Base-by-base conservation (phyloP, 805 yeast species). In the Yarrowia alimentaria region DNA sequence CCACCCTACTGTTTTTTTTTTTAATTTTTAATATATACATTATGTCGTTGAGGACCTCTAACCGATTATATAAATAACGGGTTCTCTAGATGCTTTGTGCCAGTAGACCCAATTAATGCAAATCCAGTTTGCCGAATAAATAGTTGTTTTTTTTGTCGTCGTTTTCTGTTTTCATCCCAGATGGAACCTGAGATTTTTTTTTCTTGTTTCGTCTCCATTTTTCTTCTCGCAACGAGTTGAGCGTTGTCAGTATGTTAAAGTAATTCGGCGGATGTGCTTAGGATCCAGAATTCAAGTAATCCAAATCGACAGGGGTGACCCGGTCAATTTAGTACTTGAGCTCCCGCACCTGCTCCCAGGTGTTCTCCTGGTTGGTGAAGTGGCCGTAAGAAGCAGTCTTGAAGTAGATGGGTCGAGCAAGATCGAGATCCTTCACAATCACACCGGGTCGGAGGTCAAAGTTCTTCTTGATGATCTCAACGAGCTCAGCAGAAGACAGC, bases 381-480 rank as follows among this genome's bases (percentile, higher is more conserved):
- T 93, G 99, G 70, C 99, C 99, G 74, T 93, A 91, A 53, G 96
- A 85, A 65, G 99, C 99, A 64, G 99, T 93, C 84, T 91, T 85
- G 78, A 88, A 81, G 81, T 93, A 93, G 74, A 93, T 93, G 73
- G 99, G 99, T 77, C 96, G 88, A 60, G 99, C 99, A 69, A 93
- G 81, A 71, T 93, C 93, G 68, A 93, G 82, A 72, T 90, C 96
- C 73, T 76, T 87, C 69, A 93, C 99, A 72, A 93, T 81, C 64
- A 85, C 93, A 87, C 99, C 99, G 58, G 99, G 99, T 81, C 99
- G 91, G 70, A 93, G 80, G 75, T 93, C 98, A 67, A 93, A 93
- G 85, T 93, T 93, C 75, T 85, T 81, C 71, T 80, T 78, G 75
- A 93, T 85, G 70, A 93, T 88, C 58, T 75, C 85, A 58, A 91